Base-by-base conservation (phyloP, 2,329 filamentous ascomycete species). In the Fusarium illudens region DNA sequence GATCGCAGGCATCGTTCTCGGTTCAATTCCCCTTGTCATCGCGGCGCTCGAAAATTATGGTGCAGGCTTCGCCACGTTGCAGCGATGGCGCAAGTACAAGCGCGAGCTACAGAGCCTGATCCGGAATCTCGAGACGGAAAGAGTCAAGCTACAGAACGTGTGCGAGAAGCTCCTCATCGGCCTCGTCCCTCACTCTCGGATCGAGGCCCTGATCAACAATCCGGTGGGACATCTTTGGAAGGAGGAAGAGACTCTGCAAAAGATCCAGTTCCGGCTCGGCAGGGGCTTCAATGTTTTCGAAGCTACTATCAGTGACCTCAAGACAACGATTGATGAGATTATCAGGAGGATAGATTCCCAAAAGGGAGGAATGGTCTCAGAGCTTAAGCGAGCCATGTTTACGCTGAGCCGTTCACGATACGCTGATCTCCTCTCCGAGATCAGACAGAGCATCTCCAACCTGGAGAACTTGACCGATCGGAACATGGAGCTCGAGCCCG, bases 121-220 rank as follows among this genome's bases (percentile, higher is more conserved):
- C 6, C 46, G 46, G 2, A 60, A 55, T 7, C 56, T 68, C 1
- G 36, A 54, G 6, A 68, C 65, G 0, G 56, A 68, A 27, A 27
- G 25, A 3, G 19, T 55, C 11, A 63, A 36, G 6, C 15, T 68
- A 0, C 39, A 68, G 10, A 68, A 65, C 4, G 22, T 66, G 2
- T 69, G 53, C 32, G 62, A 64, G 27, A 64, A 57, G 11, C 19
- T 68, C 2, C 67, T 61, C 1, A 9, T 37, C 1, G 58, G 50
- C 0, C 32, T 69, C 0, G 37, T 54, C 3, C 32, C 37, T 2
- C 32, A 27, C 1, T 50, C 37, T 0, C 22, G 25, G 0, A 57
- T 68, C 6, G 59, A 68, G 2, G 30, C 12, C 3, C 36, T 69
- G 50, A 55, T 59, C 1, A 32, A 37, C 1, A 32, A 69, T 4